Evolutionary conservation across 1,284 basidiomycete species (phyloP).

Genomic region (Sporisorium graminicola): DNA sequence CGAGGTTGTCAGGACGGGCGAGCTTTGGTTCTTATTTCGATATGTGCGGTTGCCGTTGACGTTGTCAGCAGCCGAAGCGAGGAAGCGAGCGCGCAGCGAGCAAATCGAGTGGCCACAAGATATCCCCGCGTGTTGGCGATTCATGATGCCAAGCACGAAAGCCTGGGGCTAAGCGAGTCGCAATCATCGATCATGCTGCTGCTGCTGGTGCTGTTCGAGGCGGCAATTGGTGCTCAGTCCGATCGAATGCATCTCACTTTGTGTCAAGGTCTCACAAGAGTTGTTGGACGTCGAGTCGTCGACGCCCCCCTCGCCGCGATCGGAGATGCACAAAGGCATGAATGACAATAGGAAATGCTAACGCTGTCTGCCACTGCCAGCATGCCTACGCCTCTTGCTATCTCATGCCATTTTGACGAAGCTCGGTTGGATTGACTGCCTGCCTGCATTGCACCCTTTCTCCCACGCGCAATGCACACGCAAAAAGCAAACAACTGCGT

Average conservation of each 20-base stretch:
- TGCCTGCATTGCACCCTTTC: too few relatives aligned
- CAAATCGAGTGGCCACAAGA: too few relatives aligned
- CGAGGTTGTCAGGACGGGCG: too few relatives aligned
- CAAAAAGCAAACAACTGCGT: too few relatives aligned
- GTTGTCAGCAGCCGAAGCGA: too few relatives aligned
- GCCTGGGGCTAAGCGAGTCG: not conserved
- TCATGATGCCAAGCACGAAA: not conserved
- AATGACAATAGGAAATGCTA: not conserved
- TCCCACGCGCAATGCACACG: too few relatives aligned
- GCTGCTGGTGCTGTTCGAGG: not conserved
- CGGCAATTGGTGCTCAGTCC: not conserved
- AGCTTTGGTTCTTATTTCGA: too few relatives aligned
- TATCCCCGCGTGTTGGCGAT: not conserved
- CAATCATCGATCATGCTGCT: not conserved
- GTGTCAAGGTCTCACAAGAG: not conserved
- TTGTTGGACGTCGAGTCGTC: not conserved
- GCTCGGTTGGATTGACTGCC: too few relatives aligned
- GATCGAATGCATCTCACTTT: not conserved
- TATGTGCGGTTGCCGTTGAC: too few relatives aligned
- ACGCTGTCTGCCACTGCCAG: not conserved
- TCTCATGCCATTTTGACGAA: not conserved
- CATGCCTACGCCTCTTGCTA: not conserved
- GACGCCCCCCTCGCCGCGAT: constrained; percentile 9
- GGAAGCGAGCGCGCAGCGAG: too few relatives aligned
- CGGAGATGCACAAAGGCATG: constrained; percentile 10